Evolutionary conservation across 176 grass and related monocot genomes (phyloP).

Genomic region (Echinochloa phyllopogon): DNA sequence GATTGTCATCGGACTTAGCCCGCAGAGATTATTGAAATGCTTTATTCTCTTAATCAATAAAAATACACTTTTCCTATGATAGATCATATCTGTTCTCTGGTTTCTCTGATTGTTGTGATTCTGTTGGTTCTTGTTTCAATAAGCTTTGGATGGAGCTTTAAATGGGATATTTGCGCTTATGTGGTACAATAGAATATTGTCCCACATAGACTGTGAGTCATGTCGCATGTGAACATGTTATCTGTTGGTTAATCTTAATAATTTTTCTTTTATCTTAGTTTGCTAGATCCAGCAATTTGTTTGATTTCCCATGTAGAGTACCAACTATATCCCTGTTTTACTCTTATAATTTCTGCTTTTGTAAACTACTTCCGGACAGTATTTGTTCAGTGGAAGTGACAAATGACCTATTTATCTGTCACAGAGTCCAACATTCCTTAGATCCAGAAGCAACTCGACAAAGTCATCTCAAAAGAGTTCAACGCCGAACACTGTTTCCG

Average conservation of each 20-base stretch:
- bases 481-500: conserved; percentile 50
- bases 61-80: not conserved
- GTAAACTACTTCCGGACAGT: conserved; percentile 9
- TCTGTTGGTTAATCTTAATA: not conserved
- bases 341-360: conserved; percentile 8
- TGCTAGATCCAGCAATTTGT: not conserved
- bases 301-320: conserved; percentile 6
- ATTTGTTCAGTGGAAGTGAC: not conserved
- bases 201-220: not conserved
- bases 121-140: conserved; percentile 6
- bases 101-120: not conserved
- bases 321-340: conserved; percentile 3
- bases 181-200: not conserved
- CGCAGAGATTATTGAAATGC: not conserved
- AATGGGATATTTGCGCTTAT: not conserved
- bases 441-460: conserved; percentile 68
- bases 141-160: conserved; percentile 6
- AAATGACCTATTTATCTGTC: conserved; percentile 25
- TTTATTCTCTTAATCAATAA: not conserved
- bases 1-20: not conserved
- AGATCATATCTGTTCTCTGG: not conserved
- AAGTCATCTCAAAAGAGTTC: conserved; percentile 64
- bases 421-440: conserved; percentile 59
- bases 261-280: conserved; percentile 10
- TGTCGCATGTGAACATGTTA: not conserved